phyloP scores from a whole-genome alignment of 2,329 filamentous ascomycete species.

The Phialophora chinensis region DNA sequence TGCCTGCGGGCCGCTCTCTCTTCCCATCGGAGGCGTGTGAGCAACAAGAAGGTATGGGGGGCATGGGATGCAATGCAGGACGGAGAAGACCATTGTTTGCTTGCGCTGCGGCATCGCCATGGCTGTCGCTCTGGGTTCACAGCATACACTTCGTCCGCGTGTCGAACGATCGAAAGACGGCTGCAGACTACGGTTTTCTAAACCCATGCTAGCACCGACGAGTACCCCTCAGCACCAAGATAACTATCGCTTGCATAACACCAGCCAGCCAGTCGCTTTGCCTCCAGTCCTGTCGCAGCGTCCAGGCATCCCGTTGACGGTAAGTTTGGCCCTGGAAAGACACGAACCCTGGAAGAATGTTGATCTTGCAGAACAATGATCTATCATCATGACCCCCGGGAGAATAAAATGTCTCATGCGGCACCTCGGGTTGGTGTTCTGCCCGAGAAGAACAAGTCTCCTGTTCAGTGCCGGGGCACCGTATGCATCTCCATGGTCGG shows the following conservation, averaged over 20 bases:
- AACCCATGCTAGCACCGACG: slow-evolving; percentile 13
- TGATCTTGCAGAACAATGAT: neutral
- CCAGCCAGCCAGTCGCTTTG: neutral
- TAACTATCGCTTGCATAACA: neutral
- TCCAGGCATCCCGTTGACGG: neutral
- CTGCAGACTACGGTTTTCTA: slow-evolving; percentile 3
- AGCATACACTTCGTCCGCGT: neutral
- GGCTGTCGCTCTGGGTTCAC: neutral
- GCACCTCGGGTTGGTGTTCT: slow-evolving; percentile 8
- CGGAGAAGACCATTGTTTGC: neutral
- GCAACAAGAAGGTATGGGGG: neutral
- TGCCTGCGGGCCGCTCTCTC: slow-evolving; percentile 21
- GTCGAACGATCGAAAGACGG: neutral
- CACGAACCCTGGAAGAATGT: neutral
- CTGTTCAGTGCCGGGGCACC: neutral
- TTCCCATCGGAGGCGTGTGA: slow-evolving; percentile 8
- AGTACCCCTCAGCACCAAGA: slow-evolving; percentile 1
- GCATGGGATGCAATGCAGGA: neutral
- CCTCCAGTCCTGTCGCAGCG: neutral
- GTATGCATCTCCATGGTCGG: neutral
- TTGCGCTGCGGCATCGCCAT: neutral
- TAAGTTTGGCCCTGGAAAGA: neutral
- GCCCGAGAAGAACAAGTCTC: neutral
- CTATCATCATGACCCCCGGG: neutral
- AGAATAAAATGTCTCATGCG: slow-evolving; percentile 15